Evolutionary conservation across 768 basidiomycete species (phyloP).

Genomic region (Tulasnella sp.): DNA sequence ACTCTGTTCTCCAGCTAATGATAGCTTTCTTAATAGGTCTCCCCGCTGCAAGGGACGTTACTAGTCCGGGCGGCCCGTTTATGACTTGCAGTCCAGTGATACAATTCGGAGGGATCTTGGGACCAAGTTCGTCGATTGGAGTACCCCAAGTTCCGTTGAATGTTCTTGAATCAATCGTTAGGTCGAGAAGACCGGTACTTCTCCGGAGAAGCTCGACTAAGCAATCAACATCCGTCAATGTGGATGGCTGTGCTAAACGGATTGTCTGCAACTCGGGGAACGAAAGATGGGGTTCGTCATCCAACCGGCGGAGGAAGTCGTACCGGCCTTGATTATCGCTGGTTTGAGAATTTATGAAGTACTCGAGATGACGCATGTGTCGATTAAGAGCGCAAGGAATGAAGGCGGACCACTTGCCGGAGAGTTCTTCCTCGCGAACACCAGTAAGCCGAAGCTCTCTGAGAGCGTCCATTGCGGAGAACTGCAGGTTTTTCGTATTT

Average conservation of each 20-base stretch:
- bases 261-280: background rate
- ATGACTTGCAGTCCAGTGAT: background rate
- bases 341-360: background rate
- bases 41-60: background rate
- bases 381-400: background rate
- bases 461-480: background rate
- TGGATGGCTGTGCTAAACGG: background rate
- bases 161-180: background rate
- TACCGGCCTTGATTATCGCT: background rate
- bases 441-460: background rate
- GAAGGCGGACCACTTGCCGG: background rate
- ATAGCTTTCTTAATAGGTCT: background rate
- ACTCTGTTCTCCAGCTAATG: background rate
- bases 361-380: background rate
- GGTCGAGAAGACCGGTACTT: background rate
- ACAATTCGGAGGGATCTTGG: background rate
- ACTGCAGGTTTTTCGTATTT: background rate
- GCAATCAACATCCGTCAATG: background rate
- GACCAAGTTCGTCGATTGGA: background rate
- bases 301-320: background rate
- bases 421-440: background rate
- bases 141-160: background rate
- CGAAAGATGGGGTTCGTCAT: background rate
- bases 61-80: background rate
- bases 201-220: background rate